Evolutionary conservation across 1,284 basidiomycete species (phyloP), one percentile per base, ranked within the genome.

Genomic region (Ceratobasidium sp.): DNA sequence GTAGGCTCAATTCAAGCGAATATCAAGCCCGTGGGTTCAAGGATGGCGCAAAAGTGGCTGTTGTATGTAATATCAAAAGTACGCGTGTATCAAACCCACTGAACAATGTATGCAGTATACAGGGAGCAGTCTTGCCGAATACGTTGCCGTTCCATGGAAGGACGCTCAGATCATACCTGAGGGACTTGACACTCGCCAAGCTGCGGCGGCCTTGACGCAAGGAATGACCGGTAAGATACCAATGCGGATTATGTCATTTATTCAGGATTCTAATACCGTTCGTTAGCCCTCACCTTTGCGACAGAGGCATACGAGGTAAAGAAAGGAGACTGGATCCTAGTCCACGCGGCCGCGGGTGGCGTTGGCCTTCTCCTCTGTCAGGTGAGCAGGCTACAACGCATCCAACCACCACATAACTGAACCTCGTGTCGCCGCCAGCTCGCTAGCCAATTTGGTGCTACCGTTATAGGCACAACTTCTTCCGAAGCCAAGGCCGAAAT

Each of bases 381-480:
- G 75, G 78, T 82, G 72, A 73, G 74, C 73, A 31, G 43, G 5
- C 6, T 6, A 49, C 27, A 17, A 31, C 29, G 25, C 15, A 20
- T 35, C 27, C 40, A 60, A 40, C 71, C 75, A 2, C 27, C 20
- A 32, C 54, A 15, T 43, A 20, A 25, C 49, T 25, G n/a, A 25
- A 68, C 15, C 80, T 89, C 32, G 88, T 88, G 1, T 79, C 89
- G 31, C 74, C 45, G 20, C 20, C 89, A 79, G 82, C 80, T 73
- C 80, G 86, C 71, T 50, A 77, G 76, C 45, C 75, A 81, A 57
- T 74, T 81, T 43, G 96, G 96, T 15, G 95, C 92, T 0, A 89
- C 87, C 10, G 93, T 98, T 27, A 97, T 99, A 74, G 96, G 93
- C 1, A 98, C 95, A n/a, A 93, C 92, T 1, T 96, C 94, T 1